These are phyloP conservation scores for Mortierella claussenii DNA, from an alignment of 192 early-diverging fungal species.

Conservation along the genomic window DNA sequence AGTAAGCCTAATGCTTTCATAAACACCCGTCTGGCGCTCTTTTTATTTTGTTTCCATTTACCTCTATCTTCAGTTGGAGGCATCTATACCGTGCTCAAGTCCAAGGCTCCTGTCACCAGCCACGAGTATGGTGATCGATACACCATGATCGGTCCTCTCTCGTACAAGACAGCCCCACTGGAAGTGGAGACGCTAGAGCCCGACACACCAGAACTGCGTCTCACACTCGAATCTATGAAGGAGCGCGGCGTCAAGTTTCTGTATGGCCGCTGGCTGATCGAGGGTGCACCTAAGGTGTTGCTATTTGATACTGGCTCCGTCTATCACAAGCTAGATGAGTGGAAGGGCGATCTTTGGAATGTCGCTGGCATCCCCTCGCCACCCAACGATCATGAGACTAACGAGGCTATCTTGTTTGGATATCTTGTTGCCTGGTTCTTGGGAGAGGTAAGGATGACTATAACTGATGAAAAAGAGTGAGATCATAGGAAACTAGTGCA, in stretches of 20 bases:
- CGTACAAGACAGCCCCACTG: constrained; percentile 85
- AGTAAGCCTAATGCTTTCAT: too few relatives aligned
- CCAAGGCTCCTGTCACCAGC: constrained; percentile 95
- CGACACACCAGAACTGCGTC: constrained; percentile 69
- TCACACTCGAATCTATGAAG: constrained; percentile 76
- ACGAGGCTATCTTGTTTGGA: constrained; percentile 94
- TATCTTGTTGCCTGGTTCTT: constrained; percentile 97
- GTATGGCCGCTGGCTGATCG: constrained; percentile 96
- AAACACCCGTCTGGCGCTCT: too few relatives aligned
- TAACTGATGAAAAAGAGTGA: too few relatives aligned
- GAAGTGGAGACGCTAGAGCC: constrained; percentile 90
- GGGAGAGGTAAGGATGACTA: constrained; percentile 85
- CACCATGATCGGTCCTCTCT: constrained; percentile 91
- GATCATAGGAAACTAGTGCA: too few relatives aligned
- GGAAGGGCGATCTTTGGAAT: constrained; percentile 97
- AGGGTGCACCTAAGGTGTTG: constrained; percentile 89
- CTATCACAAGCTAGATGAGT: constrained; percentile 85
- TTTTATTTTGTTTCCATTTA: too few relatives aligned
- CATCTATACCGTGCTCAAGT: constrained; percentile 98
- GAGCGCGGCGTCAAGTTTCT: constrained; percentile 81
- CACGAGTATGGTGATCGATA: constrained; percentile 96
- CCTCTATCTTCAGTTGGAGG: too few relatives aligned
- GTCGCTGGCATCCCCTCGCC: constrained; percentile 92
- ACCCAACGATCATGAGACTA: constrained; percentile 91
- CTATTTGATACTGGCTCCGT: constrained; percentile 88